Percentiles rank a stretch among this genome's conserved stretches.
Evolutionary conservation across 192 early-diverging fungal species (phyloP).

Genomic region (Chytriomyces confervae): DNA sequence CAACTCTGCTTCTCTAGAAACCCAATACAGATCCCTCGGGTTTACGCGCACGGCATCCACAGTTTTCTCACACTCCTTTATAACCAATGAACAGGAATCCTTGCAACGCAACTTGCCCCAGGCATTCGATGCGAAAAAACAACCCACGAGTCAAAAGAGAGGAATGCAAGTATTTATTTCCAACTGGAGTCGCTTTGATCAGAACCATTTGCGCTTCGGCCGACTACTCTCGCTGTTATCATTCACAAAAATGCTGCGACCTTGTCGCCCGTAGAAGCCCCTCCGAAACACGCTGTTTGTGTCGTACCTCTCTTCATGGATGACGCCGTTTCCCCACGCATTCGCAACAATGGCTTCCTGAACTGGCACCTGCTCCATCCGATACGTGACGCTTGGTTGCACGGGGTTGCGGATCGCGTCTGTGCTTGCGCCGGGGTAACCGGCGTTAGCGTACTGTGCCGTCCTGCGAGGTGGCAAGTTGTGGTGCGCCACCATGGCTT

Average conservation of each 20-base stretch:
- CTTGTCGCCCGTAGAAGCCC: background rate
- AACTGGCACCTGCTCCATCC: conserved; percentile 7
- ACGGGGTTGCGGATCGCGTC: conserved; percentile 7
- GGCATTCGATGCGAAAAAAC: conserved; percentile 4
- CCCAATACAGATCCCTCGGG: background rate
- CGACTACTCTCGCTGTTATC: background rate
- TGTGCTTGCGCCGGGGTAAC: conserved; percentile 27
- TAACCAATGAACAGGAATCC: background rate
- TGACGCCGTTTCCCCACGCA: conserved; percentile 1
- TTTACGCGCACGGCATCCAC: conserved; percentile 18
- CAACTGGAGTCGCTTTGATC: background rate
- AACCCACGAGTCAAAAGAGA: no score
- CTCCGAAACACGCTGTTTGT: background rate
- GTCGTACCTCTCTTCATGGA: conserved; percentile 20
- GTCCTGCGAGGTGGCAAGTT: conserved; percentile 19
- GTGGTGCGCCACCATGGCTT: conserved; percentile 4
- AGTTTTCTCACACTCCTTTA: background rate
- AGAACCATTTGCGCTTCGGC: background rate
- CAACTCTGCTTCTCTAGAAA: background rate
- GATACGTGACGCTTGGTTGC: background rate
- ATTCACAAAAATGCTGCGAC: background rate
- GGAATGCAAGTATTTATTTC: background rate
- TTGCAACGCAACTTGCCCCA: background rate
- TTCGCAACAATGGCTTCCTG: conserved; percentile 12
- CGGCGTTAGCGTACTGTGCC: conserved; percentile 14